These are phyloP conservation scores for Erucastrum elatum DNA, from an alignment of 345 rosid genomes.

Conservation along the genomic window DNA sequence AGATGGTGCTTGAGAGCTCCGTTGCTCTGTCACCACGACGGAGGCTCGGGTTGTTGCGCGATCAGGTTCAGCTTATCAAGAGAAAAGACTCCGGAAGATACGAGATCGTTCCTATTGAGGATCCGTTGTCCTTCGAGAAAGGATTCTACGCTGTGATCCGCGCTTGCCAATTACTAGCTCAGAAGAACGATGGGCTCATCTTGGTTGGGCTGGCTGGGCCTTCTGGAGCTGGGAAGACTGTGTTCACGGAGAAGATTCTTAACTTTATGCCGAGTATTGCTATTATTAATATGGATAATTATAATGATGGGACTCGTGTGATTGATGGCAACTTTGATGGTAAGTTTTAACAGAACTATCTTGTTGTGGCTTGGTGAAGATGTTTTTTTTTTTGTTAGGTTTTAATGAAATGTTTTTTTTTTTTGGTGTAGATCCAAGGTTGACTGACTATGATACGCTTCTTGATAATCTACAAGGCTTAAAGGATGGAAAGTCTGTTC, in stretches of 20 bases:
- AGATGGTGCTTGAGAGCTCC: conserved; percentile 66
- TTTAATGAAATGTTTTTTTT: neutral
- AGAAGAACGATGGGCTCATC: conserved; percentile 85
- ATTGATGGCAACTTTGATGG: conserved; percentile 98
- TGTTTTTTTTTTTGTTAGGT: neutral
- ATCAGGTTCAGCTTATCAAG: conserved; percentile 78
- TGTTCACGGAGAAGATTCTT: conserved; percentile 88
- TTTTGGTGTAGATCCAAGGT: conserved; percentile 81
- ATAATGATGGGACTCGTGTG: conserved; percentile 82
- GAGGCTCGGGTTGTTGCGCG: conserved; percentile 79
- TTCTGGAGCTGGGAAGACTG: conserved; percentile 97
- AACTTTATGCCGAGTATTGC: conserved; percentile 95
- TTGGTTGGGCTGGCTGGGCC: conserved; percentile 98
- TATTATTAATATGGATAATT: conserved; percentile 89
- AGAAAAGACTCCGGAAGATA: conserved; percentile 72
- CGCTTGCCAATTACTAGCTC: conserved; percentile 87
- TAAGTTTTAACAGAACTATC: conserved; percentile 31
- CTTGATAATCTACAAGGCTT: conserved; percentile 82
- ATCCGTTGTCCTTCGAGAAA: conserved; percentile 79
- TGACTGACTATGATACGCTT: conserved; percentile 92
- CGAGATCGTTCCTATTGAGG: conserved; percentile 82
- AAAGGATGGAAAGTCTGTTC: conserved; percentile 79
- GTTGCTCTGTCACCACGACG: conserved; percentile 74
- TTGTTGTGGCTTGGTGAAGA: conserved; percentile 10
- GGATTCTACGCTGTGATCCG: conserved; percentile 91